Evolutionary conservation across 352 stramenopile genomes (phyloP), one percentile per base, ranked within the genome.

Genomic region (Globisporangium okanoganense): DNA sequence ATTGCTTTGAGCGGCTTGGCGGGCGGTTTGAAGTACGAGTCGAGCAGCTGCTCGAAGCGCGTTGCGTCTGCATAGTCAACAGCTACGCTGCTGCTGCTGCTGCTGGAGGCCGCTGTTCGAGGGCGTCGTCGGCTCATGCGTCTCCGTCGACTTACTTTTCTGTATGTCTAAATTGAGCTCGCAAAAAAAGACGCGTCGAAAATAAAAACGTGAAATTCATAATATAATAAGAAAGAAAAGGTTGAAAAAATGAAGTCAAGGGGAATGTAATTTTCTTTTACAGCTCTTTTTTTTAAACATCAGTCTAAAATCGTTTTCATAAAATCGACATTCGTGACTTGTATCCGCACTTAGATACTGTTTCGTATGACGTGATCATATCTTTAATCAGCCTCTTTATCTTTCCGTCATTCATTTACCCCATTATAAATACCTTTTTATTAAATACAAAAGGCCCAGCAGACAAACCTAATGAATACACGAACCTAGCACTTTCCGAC

Each of bases 41-140:
- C 47, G 2, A 80, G 24, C 3, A 59, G 20, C 24, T 73, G 51
- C 22, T 75, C 49, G 40, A 80, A 77, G 3, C 56, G 43, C 14
- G 61, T 7, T 9, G 56, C 64, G 36, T 80, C 70, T 29, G 56
- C 33, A 14, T 62, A 56, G 22, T 62, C 53, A 22, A 33, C 24
- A 5, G 36, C 6, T 16, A 45, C 36, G 20, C n/a, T 18, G n/a
- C 49, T 27, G 29, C 49, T 43, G 51, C 20, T 24, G 13, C 20
- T 33, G 36, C 8, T 41, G 20, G 10, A 20, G 6, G 50, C 16
- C 13, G 48, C n/a, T 57, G 50, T 3, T 44, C 25, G 10, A n/a
- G 50, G 31, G 2, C n/a, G 50, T 16, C 31, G 31, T 31, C 31
- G 50, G 18, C 50, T 57, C 50, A 57, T 57, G 44, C 29, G n/a